These are phyloP conservation scores for Colletotrichum eleusines DNA, from an alignment of 2,329 filamentous ascomycete species.

Conservation along the genomic window DNA sequence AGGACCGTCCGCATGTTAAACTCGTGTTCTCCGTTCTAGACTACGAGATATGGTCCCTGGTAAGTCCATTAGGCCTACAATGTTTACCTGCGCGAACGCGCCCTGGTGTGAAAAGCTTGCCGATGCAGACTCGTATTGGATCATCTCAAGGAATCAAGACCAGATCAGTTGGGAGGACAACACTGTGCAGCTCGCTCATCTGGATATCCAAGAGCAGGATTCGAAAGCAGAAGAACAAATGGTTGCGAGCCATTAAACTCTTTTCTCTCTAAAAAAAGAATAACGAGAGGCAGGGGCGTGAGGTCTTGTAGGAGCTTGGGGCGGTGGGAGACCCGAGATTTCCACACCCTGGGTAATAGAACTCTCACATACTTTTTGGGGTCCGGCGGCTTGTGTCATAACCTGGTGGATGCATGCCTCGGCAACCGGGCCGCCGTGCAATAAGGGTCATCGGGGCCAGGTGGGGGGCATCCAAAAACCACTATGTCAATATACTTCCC, in stretches of 20 bases:
- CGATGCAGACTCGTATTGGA: neutral
- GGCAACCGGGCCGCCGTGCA: neutral
- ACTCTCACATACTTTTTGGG: neutral
- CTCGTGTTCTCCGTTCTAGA: too few species aligned
- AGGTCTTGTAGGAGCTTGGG: neutral
- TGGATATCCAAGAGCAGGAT: neutral
- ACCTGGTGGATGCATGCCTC: neutral
- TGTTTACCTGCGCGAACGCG: neutral
- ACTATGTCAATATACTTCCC: too few species aligned
- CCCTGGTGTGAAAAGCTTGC: neutral
- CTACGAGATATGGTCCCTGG: neutral
- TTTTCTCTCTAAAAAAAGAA: neutral
- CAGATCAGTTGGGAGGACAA: neutral
- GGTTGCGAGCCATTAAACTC: neutral
- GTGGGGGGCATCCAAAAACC: too few species aligned
- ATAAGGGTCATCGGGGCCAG: too few species aligned
- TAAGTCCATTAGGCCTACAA: neutral
- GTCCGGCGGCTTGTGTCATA: neutral
- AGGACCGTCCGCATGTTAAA: neutral
- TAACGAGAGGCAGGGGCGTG: neutral
- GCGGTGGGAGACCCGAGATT: neutral
- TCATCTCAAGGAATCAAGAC: neutral
- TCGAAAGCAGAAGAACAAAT: neutral
- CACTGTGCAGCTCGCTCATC: neutral
- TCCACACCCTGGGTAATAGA: neutral